Conservation (phyloP, 2,329 filamentous ascomycete genomes). For the Apiospora saccharicola region DNA sequence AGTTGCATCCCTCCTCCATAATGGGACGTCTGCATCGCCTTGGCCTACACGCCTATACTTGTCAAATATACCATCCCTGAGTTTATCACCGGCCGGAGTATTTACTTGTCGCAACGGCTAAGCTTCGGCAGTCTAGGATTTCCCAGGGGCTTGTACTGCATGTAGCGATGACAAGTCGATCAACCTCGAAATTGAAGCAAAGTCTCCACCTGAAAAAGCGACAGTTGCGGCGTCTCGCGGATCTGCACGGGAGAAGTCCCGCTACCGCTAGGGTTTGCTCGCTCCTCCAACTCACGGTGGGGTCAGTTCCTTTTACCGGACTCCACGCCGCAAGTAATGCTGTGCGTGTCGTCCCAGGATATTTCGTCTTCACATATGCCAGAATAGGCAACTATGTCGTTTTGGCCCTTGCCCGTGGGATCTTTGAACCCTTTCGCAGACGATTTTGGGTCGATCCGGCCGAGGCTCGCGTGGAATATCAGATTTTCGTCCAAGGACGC, state of each 20-base stretch:
- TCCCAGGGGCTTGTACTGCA: neutral
- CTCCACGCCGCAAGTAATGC: conserved; percentile 7
- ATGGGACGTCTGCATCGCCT: neutral
- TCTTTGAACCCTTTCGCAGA: neutral
- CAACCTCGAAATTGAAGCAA: neutral
- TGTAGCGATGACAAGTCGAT: neutral
- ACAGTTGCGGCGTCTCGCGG: neutral
- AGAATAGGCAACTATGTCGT: neutral
- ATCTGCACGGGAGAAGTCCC: conserved; percentile 7
- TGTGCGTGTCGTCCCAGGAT: neutral
- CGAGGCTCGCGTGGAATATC: neutral
- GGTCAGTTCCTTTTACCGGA: neutral
- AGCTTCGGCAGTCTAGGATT: neutral
- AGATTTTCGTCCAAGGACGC: neutral
- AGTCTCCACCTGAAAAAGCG: neutral
- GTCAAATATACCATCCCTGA: neutral
- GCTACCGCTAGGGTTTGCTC: neutral
- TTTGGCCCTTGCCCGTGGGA: neutral
- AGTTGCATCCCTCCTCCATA: neutral
- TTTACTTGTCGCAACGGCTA: neutral
- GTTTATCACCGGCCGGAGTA: neutral
- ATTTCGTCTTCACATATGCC: neutral
- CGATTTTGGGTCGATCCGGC: neutral
- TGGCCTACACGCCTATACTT: neutral
- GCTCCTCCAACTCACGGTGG: conserved; percentile 6